Conservation (phyloP, 225 moss, liverwort and hornwort species). For the Marchantia paleacea region DNA sequence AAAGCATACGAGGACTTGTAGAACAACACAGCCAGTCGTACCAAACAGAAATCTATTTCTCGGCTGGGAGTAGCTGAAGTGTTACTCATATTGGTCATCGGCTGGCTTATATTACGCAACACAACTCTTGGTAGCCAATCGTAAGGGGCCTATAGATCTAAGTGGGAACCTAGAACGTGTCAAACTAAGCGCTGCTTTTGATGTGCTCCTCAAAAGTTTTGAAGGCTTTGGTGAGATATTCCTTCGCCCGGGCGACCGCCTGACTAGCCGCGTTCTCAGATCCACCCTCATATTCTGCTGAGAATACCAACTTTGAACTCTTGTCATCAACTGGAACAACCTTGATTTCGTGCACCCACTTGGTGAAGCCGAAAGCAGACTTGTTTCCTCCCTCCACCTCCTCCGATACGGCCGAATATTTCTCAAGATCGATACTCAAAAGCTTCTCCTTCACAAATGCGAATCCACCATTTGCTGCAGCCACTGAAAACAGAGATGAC, state of each 20-base stretch:
- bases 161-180: background rate
- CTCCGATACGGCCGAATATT: background rate
- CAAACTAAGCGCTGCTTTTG: background rate
- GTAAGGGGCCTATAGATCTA: background rate
- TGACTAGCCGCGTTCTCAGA: background rate
- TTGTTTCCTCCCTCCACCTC: slow-evolving; percentile 3
- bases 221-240: background rate
- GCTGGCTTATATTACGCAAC: background rate
- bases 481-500: background rate
- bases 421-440: background rate
- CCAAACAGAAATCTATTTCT: background rate
- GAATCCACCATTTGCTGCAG: background rate
- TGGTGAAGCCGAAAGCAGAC: background rate
- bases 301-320: background rate
- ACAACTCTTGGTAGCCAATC: background rate
- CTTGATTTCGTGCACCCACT: background rate
- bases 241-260: background rate
- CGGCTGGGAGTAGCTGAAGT: background rate
- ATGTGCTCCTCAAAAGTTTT: background rate
- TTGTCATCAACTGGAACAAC: background rate
- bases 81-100: background rate
- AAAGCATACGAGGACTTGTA: background rate
- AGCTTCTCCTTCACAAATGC: background rate
- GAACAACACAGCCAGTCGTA: background rate
- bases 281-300: background rate